These are phyloP conservation scores for Dalbergia oliveri DNA, from an alignment of 306 rosid genomes.

Conservation along the genomic window DNA sequence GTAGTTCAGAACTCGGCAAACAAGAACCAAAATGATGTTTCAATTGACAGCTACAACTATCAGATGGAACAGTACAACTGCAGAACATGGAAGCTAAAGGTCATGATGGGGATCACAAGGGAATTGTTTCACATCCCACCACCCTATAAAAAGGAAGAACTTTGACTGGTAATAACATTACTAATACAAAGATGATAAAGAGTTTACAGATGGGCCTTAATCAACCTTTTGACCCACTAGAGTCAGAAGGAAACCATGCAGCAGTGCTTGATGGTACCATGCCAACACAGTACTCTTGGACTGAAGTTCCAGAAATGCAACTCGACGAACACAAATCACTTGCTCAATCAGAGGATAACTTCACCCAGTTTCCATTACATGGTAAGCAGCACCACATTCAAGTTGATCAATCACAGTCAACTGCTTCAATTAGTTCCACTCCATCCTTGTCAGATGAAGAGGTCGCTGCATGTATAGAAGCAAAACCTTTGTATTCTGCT, in stretches of 20 bases:
- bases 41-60: slow-evolving; percentile 58
- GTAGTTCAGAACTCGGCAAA: slow-evolving; percentile 56
- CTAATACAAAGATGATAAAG: slow-evolving; percentile 53
- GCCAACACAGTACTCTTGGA: slow-evolving; percentile 61
- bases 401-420: slow-evolving; percentile 59
- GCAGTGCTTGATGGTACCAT: slow-evolving; percentile 58
- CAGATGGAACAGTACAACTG: slow-evolving; percentile 57
- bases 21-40: slow-evolving; percentile 64
- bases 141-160: slow-evolving; percentile 56
- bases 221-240: slow-evolving; percentile 58
- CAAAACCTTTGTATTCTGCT: slow-evolving; percentile 61
- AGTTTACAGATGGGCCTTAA: slow-evolving; percentile 48
- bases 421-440: slow-evolving; percentile 63
- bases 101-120: slow-evolving; percentile 58
- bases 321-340: slow-evolving; percentile 61
- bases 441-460: slow-evolving; percentile 52
- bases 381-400: slow-evolving; percentile 56
- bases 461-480: slow-evolving; percentile 51
- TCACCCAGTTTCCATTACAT: slow-evolving; percentile 61
- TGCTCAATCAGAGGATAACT: slow-evolving; percentile 57
- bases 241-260: slow-evolving; percentile 64
- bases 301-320: slow-evolving; percentile 54
- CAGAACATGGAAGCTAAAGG: slow-evolving; percentile 54
- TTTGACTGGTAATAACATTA: slow-evolving; percentile 40
- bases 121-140: slow-evolving; percentile 57